Percentiles rank a stretch among this genome's conserved stretches.
Conservation (phyloP, 169 alveolate species). For the Eimeria nieschulzi region DNA sequence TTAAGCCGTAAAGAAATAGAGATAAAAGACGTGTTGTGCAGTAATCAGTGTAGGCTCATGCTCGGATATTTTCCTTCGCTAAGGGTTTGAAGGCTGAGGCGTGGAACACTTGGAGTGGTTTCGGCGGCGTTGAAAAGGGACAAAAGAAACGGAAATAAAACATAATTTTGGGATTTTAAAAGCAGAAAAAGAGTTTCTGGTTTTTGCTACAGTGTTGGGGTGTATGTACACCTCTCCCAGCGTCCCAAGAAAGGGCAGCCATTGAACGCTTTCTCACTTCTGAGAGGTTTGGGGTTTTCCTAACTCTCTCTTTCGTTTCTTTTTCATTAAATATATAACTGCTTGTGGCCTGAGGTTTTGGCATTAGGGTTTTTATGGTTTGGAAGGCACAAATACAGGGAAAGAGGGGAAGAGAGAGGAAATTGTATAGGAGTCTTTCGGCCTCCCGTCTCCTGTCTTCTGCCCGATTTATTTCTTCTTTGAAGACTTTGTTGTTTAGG, state of each 20-base stretch:
- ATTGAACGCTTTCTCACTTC: constrained; percentile 43
- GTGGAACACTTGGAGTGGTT: neutral
- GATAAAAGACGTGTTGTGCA: no score
- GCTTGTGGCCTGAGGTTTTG: neutral
- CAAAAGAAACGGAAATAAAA: neutral
- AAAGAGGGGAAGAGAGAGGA: constrained; percentile 17
- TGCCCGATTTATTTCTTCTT: constrained; percentile 10
- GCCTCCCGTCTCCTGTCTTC: constrained; percentile 72
- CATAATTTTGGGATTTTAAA: neutral
- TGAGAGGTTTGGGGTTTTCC: neutral
- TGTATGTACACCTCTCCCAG: constrained; percentile 65
- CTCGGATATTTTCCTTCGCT: no score
- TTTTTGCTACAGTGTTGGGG: constrained; percentile 38
- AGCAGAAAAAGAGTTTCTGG: neutral
- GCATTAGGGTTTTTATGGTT: neutral
- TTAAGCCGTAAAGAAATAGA: no score
- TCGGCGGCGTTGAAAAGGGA: constrained; percentile 7
- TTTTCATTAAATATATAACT: constrained; percentile 15
- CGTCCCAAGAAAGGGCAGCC: constrained; percentile 56
- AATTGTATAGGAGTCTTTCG: constrained; percentile 9
- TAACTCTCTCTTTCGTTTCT: neutral
- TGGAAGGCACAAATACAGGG: neutral
- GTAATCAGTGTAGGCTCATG: no score
- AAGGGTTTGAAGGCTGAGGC: no score
- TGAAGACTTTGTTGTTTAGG: constrained; percentile 17